Base-by-base conservation (phyloP, 495 filamentous ascomycete species). In the Xylaria acuta region DNA sequence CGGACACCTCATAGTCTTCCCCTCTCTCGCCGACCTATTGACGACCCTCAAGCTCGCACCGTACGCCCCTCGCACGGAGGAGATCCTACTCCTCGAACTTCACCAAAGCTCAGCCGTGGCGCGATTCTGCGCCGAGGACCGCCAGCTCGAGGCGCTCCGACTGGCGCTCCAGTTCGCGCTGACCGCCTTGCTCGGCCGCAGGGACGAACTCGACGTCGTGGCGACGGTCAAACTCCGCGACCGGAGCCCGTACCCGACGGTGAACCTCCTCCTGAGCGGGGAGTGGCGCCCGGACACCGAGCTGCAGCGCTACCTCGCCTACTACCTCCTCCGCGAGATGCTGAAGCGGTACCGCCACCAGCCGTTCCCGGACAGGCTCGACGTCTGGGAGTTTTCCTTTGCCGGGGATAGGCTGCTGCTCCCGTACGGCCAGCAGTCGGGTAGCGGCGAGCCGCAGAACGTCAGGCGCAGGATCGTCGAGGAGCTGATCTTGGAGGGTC, bases 301-400 rank as follows among this genome's bases (percentile, higher is more conserved):
- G 30, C 3, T 62, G 30, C 4, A 22, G 32, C 5, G 12, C 20
- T 63, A 63, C 12, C 0, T 62, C 18, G 67, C 56, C 2, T 70
- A 49, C 58, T 40, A 51, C 43, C 1, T 70, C 20, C 30, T 70
- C 30, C 41, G 58, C 41, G 67, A 43, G 6, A 70, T 53, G 43
- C 8, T 49, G 6, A 49, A 27, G 45, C 32, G 58, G 30, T 70
- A 70, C 56, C 40, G 56, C 12, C 7, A 20, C 20, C 2, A 41
- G 11, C 40, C 58, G 30, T 70, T 62, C n/a, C 67, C 67, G 0
- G 40, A 70, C 58, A n/a, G 41, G 1, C 11, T 62, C 43, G 58
- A 63, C 16, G 7, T 70, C 11, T 27, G 25, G 9, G 67, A 69
- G 54, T 22, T 11, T 8, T 22, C 25, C 0, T 1, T 2, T 1